Percentiles rank a stretch among this genome's conserved stretches.
phyloP scores from a whole-genome alignment of 805 yeast genomes.

The Clavispora santaluciae region DNA sequence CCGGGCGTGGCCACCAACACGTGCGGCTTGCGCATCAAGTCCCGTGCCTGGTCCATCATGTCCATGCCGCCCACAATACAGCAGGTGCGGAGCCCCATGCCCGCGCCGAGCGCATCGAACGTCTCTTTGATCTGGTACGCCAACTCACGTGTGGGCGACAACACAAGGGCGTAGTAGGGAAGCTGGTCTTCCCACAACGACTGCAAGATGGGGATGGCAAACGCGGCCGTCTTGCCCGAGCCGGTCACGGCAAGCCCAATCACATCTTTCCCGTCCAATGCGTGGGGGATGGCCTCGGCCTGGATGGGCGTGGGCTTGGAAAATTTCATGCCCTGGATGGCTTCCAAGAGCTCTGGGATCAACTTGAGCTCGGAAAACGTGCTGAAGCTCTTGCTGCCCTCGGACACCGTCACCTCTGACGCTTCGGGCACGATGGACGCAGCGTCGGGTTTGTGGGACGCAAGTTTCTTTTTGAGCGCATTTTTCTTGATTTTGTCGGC shows the following conservation, averaged over 20 bases:
- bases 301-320: slow-evolving; percentile 91
- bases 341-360: slow-evolving; percentile 74
- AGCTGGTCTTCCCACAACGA: slow-evolving; percentile 84
- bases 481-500: slow-evolving; percentile 50
- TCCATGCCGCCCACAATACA: slow-evolving; percentile 98
- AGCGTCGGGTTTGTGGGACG: slow-evolving; percentile 11
- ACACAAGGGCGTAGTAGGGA: slow-evolving; percentile 82
- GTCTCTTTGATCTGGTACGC: slow-evolving; percentile 90
- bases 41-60: slow-evolving; percentile 95
- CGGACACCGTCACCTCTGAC: slow-evolving; percentile 15
- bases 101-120: slow-evolving; percentile 85
- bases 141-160: slow-evolving; percentile 82
- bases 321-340: slow-evolving; percentile 71
- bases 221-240: slow-evolving; percentile 97
- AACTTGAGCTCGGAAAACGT: slow-evolving; percentile 57
- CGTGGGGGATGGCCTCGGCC: slow-evolving; percentile 85
- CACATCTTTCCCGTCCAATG: slow-evolving; percentile 83
- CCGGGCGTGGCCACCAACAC: slow-evolving; percentile 95
- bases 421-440: slow-evolving; percentile 10
- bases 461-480: slow-evolving; percentile 23
- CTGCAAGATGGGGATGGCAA: slow-evolving; percentile 92
- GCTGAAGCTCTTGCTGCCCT: slow-evolving; percentile 18
- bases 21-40: slow-evolving; percentile 90
- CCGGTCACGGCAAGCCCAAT: slow-evolving; percentile 98
- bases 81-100: slow-evolving; percentile 87